Conservation (phyloP, 176 grass and related monocot species). For the Elaeis guineensis region DNA sequence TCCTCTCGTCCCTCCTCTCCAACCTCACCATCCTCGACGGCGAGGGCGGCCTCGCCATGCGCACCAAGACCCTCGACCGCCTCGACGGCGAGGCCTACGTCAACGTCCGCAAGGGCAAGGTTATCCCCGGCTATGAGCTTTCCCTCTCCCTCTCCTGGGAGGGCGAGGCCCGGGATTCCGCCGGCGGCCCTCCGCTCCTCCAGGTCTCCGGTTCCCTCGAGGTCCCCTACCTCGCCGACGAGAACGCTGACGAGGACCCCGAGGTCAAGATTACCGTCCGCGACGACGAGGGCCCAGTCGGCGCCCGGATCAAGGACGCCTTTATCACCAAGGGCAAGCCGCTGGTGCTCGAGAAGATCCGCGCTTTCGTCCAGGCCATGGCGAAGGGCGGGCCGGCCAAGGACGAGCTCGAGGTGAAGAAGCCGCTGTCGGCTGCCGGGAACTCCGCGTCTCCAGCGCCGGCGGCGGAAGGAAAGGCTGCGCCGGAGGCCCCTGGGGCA, state of each 20-base stretch:
- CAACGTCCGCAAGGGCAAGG: slow-evolving; percentile 96
- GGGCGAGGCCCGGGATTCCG: slow-evolving; percentile 49
- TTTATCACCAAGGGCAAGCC: slow-evolving; percentile 62
- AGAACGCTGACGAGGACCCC: slow-evolving; percentile 92
- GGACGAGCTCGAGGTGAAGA: slow-evolving; percentile 79
- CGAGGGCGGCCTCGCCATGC: slow-evolving; percentile 61
- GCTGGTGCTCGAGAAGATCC: slow-evolving; percentile 74
- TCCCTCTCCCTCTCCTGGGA: slow-evolving; percentile 78
- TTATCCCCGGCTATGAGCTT: slow-evolving; percentile 89
- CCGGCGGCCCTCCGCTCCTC: background rate
- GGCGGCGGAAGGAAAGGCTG: background rate
- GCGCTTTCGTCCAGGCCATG: slow-evolving; percentile 60
- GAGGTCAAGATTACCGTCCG: slow-evolving; percentile 61
- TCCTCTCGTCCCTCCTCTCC: slow-evolving; percentile 55
- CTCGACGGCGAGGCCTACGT: slow-evolving; percentile 94
- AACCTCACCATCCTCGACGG: slow-evolving; percentile 69
- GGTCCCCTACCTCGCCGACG: slow-evolving; percentile 89
- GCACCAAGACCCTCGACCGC: slow-evolving; percentile 69
- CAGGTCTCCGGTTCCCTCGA: slow-evolving; percentile 70
- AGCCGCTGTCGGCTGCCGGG: background rate
- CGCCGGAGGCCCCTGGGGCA: background rate
- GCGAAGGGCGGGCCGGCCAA: slow-evolving; percentile 70
- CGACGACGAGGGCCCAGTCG: slow-evolving; percentile 67
- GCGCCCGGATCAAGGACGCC: slow-evolving; percentile 83
- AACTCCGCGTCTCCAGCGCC: slow-evolving; percentile 5